Percentiles rank a stretch among this genome's conserved stretches.
phyloP scores from a whole-genome alignment of 768 basidiomycete species.

The Cystobasidiopsis lactophilus region DNA sequence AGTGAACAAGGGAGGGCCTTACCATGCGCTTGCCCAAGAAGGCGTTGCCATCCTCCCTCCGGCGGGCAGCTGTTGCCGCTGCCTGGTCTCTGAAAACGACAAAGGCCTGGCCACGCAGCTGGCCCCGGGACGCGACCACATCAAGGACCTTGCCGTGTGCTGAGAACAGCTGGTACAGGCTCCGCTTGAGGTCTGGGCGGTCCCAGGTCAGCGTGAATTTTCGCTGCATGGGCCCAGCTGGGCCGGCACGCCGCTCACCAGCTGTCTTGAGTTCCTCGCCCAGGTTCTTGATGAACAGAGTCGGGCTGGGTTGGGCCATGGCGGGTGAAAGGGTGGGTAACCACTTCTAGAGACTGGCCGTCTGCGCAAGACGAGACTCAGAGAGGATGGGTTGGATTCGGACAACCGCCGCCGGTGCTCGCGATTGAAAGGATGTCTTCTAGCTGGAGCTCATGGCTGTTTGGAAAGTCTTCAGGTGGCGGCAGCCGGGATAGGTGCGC shows the following conservation, averaged over 20 bases:
- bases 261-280: conserved; percentile 8
- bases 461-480: not conserved
- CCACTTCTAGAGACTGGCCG: no score
- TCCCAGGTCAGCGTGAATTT: not conserved
- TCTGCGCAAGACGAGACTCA: no score
- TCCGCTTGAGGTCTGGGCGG: conserved; percentile 42
- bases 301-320: conserved; percentile 7
- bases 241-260: not conserved
- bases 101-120: conserved; percentile 86
- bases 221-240: not conserved
- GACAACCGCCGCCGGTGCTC: no score
- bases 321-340: not conserved
- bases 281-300: conserved; percentile 8
- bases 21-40: conserved; percentile 17
- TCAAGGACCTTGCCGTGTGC: conserved; percentile 87
- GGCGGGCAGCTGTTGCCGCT: conserved; percentile 73
- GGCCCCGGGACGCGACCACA: conserved; percentile 68
- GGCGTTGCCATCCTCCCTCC: conserved; percentile 53
- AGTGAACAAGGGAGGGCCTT: not conserved
- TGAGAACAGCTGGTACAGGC: conserved; percentile 71
- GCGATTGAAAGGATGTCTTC: not conserved
- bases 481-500: conserved; percentile 39
- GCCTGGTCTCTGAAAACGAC: conserved; percentile 83
- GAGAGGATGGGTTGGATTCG: no score
- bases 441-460: not conserved